Percentiles rank a stretch among this genome's conserved stretches.
Evolutionary conservation across 495 filamentous ascomycete species (phyloP).

Genomic region (Neurospora sp.): DNA sequence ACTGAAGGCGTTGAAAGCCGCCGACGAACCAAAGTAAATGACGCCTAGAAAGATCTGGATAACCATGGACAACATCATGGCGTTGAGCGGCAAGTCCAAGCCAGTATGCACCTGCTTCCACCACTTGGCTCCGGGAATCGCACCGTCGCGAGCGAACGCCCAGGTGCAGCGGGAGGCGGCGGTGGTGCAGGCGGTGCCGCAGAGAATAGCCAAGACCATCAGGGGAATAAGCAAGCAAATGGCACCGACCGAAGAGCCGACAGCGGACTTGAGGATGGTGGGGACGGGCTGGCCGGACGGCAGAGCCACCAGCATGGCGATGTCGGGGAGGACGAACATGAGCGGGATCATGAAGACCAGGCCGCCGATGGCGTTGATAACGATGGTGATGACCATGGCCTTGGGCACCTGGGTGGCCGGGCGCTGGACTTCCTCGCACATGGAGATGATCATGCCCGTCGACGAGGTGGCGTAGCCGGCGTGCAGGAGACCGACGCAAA

Average conservation of each 20-base stretch:
- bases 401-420: slow-evolving; percentile 41
- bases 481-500: slow-evolving; percentile 37
- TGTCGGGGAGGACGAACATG: slow-evolving; percentile 38
- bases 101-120: slow-evolving; percentile 34
- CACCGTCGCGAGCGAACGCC: slow-evolving; percentile 51
- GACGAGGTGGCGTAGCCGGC: slow-evolving; percentile 41
- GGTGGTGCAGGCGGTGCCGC: slow-evolving; percentile 51
- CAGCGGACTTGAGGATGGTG: slow-evolving; percentile 33
- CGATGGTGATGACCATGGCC: slow-evolving; percentile 39
- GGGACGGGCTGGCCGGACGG: slow-evolving; percentile 34
- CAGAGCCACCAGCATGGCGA: slow-evolving; percentile 31
- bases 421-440: slow-evolving; percentile 40
- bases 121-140: slow-evolving; percentile 46
- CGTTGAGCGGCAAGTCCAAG: slow-evolving; percentile 40
- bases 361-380: slow-evolving; percentile 39
- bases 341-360: slow-evolving; percentile 40
- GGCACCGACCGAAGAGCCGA: slow-evolving; percentile 34
- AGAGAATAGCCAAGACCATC: slow-evolving; percentile 44
- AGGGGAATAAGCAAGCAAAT: slow-evolving; percentile 38
- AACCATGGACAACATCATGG: slow-evolving; percentile 40
- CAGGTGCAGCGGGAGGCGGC: slow-evolving; percentile 50
- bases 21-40: slow-evolving; percentile 44
- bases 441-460: slow-evolving; percentile 44
- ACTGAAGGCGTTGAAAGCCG: slow-evolving; percentile 50
- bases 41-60: slow-evolving; percentile 36